Base-by-base conservation (phyloP, 148 eudicot genomes). In the Chenopodium formosanum region DNA sequence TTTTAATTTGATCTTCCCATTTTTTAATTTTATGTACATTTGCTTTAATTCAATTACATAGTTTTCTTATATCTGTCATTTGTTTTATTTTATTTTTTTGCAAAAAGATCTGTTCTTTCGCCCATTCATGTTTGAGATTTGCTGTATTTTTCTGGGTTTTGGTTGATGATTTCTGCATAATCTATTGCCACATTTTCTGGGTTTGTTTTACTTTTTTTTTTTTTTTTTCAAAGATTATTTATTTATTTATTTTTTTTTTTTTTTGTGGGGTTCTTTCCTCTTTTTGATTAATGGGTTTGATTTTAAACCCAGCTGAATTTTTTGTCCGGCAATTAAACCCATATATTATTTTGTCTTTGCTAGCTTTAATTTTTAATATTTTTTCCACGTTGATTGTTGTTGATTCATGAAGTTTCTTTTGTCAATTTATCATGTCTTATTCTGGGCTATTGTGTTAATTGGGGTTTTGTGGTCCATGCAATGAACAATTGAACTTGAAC, bases 81-180 rank as follows among this genome's bases (percentile, higher is more conserved):
- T 69, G 7, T 31, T 79, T 44, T 13, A 20, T 22, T 32, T 77
- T 16, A 9, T 9, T 34, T 37, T 37, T 37, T 37, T 37, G 44
- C 44, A 37, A 37, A 84, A 84, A 84, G 84, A 81, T 84, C 83
- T 84, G 83, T 34, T 32, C 75, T 84, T 72, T 77, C 19, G 29
- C 44, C 50, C 68, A 19, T 63, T 84, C 76, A 32, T 63, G 83
- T 29, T 12, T 62, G 69, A 80, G 67, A 79, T 80, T 79, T 83
- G 52, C 6, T 70, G 14, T 56, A 47, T 53, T 74, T 50, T 81
- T 66, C 22, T 23, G n/a, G 78, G 25, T 44, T 52, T 32, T 31
- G 47, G 11, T 4, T 37, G 9, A 5, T 13, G 73, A 78, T 83
- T 83, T 16, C 3, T 82, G 53, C 65, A 79, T 74, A n/a, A 23